Conservation (phyloP, 129 eudicot species). For the Flaveria brownii region DNA sequence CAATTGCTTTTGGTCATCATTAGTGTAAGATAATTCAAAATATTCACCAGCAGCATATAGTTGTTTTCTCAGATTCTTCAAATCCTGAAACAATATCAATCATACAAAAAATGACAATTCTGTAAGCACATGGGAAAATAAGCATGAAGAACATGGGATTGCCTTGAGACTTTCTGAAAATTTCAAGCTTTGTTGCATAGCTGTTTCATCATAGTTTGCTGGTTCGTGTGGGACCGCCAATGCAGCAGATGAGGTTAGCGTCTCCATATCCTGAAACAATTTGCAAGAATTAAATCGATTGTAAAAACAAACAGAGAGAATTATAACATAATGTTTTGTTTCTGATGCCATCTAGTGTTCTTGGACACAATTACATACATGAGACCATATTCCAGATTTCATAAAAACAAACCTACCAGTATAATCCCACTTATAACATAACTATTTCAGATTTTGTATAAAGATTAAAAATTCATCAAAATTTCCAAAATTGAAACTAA, state of each 20-base stretch:
- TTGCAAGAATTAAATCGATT: too few relatives aligned
- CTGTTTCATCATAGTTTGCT: constrained; percentile 72
- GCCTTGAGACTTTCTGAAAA: constrained; percentile 85
- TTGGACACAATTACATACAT: too few relatives aligned
- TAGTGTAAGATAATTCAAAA: constrained; percentile 77
- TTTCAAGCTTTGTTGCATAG: constrained; percentile 82
- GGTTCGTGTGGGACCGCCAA: constrained; percentile 29
- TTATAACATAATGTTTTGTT: background rate
- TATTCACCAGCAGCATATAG: constrained; percentile 91
- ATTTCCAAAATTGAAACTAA: background rate
- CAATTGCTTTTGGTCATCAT: constrained; percentile 83
- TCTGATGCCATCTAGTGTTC: too few relatives aligned
- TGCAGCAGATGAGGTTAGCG: constrained; percentile 49
- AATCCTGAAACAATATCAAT: constrained; percentile 52
- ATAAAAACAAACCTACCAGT: too few relatives aligned
- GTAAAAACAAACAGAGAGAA: background rate
- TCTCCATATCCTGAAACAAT: constrained; percentile 46
- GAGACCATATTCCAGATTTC: too few relatives aligned
- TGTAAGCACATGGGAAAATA: background rate
- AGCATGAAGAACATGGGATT: constrained; percentile 7
- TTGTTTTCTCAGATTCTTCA: constrained; percentile 81
- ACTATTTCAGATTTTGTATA: too few relatives aligned
- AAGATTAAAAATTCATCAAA: too few relatives aligned
- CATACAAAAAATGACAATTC: background rate
- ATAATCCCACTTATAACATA: too few relatives aligned